Base-by-base conservation (phyloP, 306 rosid genomes). In the apple (Malus domestica) region DNA sequence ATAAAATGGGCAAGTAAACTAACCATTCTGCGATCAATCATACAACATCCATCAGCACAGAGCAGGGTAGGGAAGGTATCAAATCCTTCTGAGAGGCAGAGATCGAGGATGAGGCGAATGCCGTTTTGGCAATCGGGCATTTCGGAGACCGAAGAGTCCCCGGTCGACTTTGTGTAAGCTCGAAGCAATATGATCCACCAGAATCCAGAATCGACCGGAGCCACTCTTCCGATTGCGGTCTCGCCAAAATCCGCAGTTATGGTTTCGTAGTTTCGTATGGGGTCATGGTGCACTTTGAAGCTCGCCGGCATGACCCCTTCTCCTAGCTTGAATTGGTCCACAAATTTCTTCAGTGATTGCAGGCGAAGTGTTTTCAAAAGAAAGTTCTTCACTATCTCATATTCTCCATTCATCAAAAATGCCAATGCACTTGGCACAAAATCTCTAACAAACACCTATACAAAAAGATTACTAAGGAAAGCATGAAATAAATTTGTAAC, bases 11-110 rank as follows among this genome's bases (percentile, higher is more conserved):
- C n/a, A 70, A 49, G 8, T 10, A 9, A 40, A 70, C 77, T 42
- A 23, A 82, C 85, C 85, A 82, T 82, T 77, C 82, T 60, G 15
- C 85, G 82, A 70, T 82, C 85, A 62, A 82, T 82, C 85, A 82
- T 82, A 11, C 76, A 59, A 27, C 85, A 82, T 10, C 85, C 85
- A 51, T 82, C 85, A 30, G 82, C 79, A 30, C 85, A 82, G 4
- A 82, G 79, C 29, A 82, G 78, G 62, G 85, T 82, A 13, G 85
- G 85, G 68, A 82, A 82, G 35, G 85, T 82, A 5, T 77, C 85
- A 68, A 82, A 82, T 49, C 85, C 85, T 60, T 82, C 85, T 0
- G 85, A 82, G 30, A 82, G 81, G 27, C 85, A 82, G 35, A 82
- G 67, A 51, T 52, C 51, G 12, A 82, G 80, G 20, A 82, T 82